These are phyloP conservation scores for Microbotryomycetes sp. DNA, from an alignment of 1,284 basidiomycete genomes.

Conservation along the genomic window DNA sequence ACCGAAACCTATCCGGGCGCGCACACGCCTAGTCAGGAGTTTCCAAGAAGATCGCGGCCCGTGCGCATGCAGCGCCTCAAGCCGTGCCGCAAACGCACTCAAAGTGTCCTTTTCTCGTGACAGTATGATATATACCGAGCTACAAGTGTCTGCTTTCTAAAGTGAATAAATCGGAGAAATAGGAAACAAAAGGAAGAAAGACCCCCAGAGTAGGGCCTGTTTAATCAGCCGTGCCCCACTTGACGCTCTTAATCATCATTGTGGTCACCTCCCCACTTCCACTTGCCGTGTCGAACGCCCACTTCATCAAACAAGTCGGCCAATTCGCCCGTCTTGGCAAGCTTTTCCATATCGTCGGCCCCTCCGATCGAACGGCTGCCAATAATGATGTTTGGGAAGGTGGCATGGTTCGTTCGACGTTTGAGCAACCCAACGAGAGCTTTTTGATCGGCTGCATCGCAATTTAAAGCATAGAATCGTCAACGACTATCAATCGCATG, in stretches of 20 bases:
- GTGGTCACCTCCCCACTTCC: background rate
- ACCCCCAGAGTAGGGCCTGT: too few species aligned
- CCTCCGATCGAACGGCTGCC: constrained; percentile 62
- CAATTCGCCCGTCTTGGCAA: constrained; percentile 50
- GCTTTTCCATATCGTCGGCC: constrained; percentile 53
- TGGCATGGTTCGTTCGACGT: constrained; percentile 57
- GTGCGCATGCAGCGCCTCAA: too few species aligned
- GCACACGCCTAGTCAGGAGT: too few species aligned
- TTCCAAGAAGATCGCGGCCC: too few species aligned
- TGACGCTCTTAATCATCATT: background rate
- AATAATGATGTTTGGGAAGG: constrained; percentile 68
- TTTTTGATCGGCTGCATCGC: constrained; percentile 51
- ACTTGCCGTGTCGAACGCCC: background rate
- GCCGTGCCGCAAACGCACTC: too few species aligned
- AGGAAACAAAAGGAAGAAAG: too few species aligned
- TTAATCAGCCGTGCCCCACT: too few species aligned
- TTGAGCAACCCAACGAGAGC: constrained; percentile 59
- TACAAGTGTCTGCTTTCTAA: too few species aligned
- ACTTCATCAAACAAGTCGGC: constrained; percentile 22
- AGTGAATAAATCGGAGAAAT: too few species aligned
- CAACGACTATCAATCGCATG: background rate
- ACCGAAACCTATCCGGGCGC: too few species aligned
- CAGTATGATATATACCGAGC: too few species aligned
- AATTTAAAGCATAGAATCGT: background rate
- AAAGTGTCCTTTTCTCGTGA: too few species aligned